Percentiles rank a stretch among this genome's conserved stretches.
Conservation (phyloP, 345 rosid genomes). For the Dipteronia sinensis region DNA sequence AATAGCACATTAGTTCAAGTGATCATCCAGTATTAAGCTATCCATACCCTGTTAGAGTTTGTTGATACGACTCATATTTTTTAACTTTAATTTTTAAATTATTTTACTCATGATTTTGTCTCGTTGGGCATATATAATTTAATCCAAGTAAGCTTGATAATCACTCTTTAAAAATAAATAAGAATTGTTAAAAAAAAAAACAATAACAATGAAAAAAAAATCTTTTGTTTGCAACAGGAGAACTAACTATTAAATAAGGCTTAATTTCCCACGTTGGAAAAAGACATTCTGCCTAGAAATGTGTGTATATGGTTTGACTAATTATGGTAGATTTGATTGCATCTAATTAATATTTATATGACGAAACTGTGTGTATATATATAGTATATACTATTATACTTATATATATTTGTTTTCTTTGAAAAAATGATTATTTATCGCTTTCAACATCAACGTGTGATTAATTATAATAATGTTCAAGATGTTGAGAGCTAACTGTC, state of each 20-base stretch:
- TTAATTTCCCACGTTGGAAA: neutral
- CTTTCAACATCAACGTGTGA: neutral
- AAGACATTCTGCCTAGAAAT: neutral
- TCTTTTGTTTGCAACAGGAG: neutral
- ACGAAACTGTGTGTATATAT: neutral
- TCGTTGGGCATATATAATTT: too few relatives aligned
- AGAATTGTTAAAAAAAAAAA: too few relatives aligned
- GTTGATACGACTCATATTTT: too few relatives aligned
- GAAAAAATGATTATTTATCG: neutral
- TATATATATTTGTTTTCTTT: too few relatives aligned
- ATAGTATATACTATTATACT: neutral
- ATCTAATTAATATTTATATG: neutral
- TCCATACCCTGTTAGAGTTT: too few relatives aligned
- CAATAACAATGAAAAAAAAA: neutral
- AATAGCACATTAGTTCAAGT: too few relatives aligned
- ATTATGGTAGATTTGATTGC: neutral
- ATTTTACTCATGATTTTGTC: neutral
- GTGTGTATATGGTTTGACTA: neutral
- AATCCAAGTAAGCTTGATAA: neutral
- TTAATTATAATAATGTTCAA: neutral
- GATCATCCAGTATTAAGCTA: too few relatives aligned
- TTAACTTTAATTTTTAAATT: too few relatives aligned
- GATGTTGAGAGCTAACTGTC: constrained; percentile 12
- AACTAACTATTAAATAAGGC: neutral
- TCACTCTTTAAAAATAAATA: neutral